Percentiles rank a stretch among this genome's conserved stretches.
Conservation (phyloP, 768 basidiomycete species). For the Calocybe indica region DNA sequence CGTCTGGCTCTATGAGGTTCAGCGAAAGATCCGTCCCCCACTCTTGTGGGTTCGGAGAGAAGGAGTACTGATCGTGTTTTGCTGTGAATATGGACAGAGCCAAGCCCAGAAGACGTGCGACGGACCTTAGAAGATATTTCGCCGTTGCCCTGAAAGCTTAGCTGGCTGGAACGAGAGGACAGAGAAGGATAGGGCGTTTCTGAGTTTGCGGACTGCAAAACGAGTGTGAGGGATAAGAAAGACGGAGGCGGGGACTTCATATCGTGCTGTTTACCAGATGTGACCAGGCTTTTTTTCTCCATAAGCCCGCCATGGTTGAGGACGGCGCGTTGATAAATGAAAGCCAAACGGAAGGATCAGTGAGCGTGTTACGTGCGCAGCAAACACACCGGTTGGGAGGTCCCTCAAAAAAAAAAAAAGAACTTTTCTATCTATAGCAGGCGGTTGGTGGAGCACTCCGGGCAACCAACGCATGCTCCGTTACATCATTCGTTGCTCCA, state of each 20-base stretch:
- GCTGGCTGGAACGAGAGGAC: slow-evolving; percentile 3
- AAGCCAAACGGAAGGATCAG: too few relatives aligned
- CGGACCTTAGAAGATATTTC: slow-evolving; percentile 12
- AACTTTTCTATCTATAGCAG: too few relatives aligned
- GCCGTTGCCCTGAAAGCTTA: neutral
- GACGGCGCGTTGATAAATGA: too few relatives aligned
- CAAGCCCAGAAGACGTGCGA: neutral
- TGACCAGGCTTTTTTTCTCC: too few relatives aligned
- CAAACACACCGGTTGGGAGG: too few relatives aligned
- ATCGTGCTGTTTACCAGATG: too few relatives aligned
- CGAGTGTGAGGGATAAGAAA: neutral
- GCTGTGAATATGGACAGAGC: neutral
- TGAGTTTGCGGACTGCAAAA: slow-evolving; percentile 10
- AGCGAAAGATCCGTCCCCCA: slow-evolving; percentile 47
- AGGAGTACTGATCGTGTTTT: slow-evolving; percentile 33
- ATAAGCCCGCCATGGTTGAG: too few relatives aligned
- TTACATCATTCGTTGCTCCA: too few relatives aligned
- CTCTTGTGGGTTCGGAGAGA: slow-evolving; percentile 45
- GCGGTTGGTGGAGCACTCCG: too few relatives aligned
- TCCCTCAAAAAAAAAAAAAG: too few relatives aligned
- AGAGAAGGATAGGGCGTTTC: slow-evolving; percentile 15
- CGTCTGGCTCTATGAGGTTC: slow-evolving; percentile 44
- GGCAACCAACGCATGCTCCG: too few relatives aligned
- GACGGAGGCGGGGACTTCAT: neutral
- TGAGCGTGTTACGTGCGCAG: too few relatives aligned